Evolutionary conservation across 2,329 filamentous ascomycete species (phyloP), one percentile per base, ranked within the genome.

Genomic region (Xylaria multiplex): DNA sequence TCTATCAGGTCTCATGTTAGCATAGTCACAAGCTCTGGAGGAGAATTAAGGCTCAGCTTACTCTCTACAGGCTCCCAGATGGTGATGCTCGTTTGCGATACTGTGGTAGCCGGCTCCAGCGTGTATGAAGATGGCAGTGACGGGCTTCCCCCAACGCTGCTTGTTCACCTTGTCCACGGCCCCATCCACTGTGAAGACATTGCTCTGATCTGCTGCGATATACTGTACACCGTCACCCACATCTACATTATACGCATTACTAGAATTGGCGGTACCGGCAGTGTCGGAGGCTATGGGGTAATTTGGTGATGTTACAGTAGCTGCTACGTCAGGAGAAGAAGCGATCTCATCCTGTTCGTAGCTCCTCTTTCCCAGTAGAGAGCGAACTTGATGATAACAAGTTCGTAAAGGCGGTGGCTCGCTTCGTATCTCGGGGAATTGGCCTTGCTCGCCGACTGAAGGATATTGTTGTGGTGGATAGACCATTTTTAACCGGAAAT

Each of bases 61-160:
- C 95, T 95, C 90, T 75, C 91, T 90, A 79, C 96, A 98, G 48
- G 93, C 93, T 74, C 90, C 85, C 9, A 99, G 86, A 76, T 99
- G 96, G 43, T 92, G 84, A 62, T 85, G 83, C 77, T 99, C 94
- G 76, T 98, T 98, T 66, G 91, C 87, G 27, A 87, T 83, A 76
- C 93, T 97, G 78, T 99, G 96, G 74, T 93, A 99, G 3, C 96
- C 96, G 16, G 96, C 96, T 40, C 96, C 96, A 43, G 95, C 96
- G 79, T 99, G 96, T 50, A 99, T 90, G 78, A 97, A 98, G 59
- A 99, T 95, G 65, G 93, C 93, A 64, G 80, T 70, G 14, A 75
- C 72, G 16, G 71, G 71, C 48, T 59, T 63, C n/a, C 79, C 79
- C 67, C 65, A 68, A 13, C 81, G 53, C 78, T 70, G 53, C 78